Base-by-base conservation (phyloP, 768 basidiomycete species). In the Pseudohyphozyma bogoriensis region DNA sequence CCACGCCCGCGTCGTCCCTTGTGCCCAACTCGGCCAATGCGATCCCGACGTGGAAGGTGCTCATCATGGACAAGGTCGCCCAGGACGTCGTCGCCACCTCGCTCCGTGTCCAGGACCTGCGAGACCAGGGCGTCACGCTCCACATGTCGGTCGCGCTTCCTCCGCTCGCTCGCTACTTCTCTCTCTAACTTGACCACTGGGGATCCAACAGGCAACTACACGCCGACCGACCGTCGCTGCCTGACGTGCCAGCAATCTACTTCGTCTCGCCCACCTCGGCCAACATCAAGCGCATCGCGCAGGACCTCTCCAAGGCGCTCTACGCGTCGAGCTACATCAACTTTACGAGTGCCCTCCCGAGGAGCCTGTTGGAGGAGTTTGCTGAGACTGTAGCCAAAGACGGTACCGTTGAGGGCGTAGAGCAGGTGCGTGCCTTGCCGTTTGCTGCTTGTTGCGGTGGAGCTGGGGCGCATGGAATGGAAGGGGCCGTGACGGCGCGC, bases 81-180 rank as follows among this genome's bases (percentile, higher is more conserved):
- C 95, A 97, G 73, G 95, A 97, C 73, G 85, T 97, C 26, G 79
- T 99, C 39, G 95, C 95, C 20, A 97, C 93, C 1, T 86, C 90
- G 24, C 76, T 99, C 65, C 83, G 92, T 56, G 95, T 99, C 10
- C 92, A 96, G 74, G 95, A 97, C 76, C 79, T 99, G 63, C 81
- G 95, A 58, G 93, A 97, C 70, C 87, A 89, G 51, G 95, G 95
- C 35, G 91, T 99, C 44, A 99, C 95, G 12, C 79, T 99, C 60
- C 95, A 99, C 76, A 90, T 97, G 92, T 96, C 78, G 69, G 89
- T 77, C 22, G 12, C 28, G 28, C 29, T 28, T 26, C 22, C n/a
- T n/a, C 45, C 28, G 5, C 16, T 9, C 10, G 24, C 36, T n/a
- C n/a, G n/a, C n/a, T n/a, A n/a, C n/a, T n/a, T n/a, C n/a, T n/a